phyloP scores from a whole-genome alignment of 805 yeast species.

The Starmerella sp. region DNA sequence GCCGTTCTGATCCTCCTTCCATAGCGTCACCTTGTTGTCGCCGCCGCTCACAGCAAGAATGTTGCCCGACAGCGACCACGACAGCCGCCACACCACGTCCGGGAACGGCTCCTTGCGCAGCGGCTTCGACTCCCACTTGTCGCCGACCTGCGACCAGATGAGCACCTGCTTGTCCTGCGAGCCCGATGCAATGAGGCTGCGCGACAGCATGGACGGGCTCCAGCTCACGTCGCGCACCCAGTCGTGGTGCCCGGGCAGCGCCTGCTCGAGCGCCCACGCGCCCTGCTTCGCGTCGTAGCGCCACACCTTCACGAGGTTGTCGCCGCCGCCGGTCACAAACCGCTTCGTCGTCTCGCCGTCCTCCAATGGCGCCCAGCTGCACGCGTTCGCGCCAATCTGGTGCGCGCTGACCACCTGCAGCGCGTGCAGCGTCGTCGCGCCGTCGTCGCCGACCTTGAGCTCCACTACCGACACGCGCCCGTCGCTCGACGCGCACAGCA shows the following conservation, averaged over 20 bases:
- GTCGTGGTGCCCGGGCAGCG: slow-evolving; percentile 81
- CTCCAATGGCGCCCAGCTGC: slow-evolving; percentile 69
- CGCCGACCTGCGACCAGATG: slow-evolving; percentile 77
- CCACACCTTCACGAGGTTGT: slow-evolving; percentile 90
- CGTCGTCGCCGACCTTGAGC: slow-evolving; percentile 70
- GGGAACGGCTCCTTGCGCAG: slow-evolving; percentile 76
- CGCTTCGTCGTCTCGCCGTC: slow-evolving; percentile 40
- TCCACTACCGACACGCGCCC: slow-evolving; percentile 86
- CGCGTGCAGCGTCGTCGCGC: slow-evolving; percentile 29
- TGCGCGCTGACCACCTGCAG: slow-evolving; percentile 56
- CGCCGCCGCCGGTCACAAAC: slow-evolving; percentile 91
- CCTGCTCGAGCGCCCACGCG: slow-evolving; percentile 60
- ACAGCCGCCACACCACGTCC: slow-evolving; percentile 95
- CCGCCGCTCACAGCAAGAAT: slow-evolving; percentile 93
- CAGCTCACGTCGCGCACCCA: slow-evolving; percentile 99
- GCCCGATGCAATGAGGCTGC: slow-evolving; percentile 88
- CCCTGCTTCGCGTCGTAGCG: slow-evolving; percentile 44
- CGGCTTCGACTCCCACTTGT: slow-evolving; percentile 68
- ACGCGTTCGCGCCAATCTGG: slow-evolving; percentile 86
- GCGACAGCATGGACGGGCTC: slow-evolving; percentile 84
- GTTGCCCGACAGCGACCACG: slow-evolving; percentile 95
- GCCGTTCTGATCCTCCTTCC: slow-evolving; percentile 91
- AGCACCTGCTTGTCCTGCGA: slow-evolving; percentile 92
- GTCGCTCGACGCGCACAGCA: slow-evolving; percentile 84
- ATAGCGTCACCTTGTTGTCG: slow-evolving; percentile 86